Evolutionary conservation across 2,329 filamentous ascomycete genomes (phyloP), one percentile per base, ranked within the genome.

Genomic region (Claviceps africana): DNA sequence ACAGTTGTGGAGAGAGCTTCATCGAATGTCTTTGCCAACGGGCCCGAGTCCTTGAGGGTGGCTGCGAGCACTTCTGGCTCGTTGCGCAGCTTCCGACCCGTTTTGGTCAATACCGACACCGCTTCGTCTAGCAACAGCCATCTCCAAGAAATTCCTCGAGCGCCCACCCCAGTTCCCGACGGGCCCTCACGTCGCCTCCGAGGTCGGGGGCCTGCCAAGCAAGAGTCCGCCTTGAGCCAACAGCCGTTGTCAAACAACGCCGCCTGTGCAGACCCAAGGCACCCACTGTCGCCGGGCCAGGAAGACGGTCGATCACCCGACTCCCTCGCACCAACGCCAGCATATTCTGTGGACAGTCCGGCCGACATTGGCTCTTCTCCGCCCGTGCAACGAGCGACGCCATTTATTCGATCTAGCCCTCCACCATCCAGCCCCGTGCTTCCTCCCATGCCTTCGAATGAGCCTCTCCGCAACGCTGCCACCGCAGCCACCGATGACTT

Each of bases 61-160:
- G 84, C 87, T 55, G 91, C 91, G 47, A 95, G 88, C 64, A 95
- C 87, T 17, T 85, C 90, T 45, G 88, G 88, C 43, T 95, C 90
- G 5, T 76, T 97, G 54, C 85, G 91, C 44, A 84, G 83, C 47
- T 86, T 95, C 65, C 80, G 89, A 45, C 91, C 91, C 4, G 76
- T 87, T 53, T 74, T 77, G 33, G 70, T 76, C 25, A 73, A 70
- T 3, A 69, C 67, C 28, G 73, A 74, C 19, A 64, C 66, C 4
- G 63, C 71, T 54, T 47, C 53, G 21, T 48, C 51, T 22, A 33
- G 17, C 31, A 70, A 67, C 35, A 75, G 65, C 47, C 80, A 86
- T 59, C 67, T 85, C 5, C 84, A 89, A 58, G 83, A 87, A 57
- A 68, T 82, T n/a, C 85, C 86, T 37, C 78, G 87, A 54, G 85